phyloP scores from a whole-genome alignment of 73 alveolate genomes.

The Paramecium bursaria region DNA sequence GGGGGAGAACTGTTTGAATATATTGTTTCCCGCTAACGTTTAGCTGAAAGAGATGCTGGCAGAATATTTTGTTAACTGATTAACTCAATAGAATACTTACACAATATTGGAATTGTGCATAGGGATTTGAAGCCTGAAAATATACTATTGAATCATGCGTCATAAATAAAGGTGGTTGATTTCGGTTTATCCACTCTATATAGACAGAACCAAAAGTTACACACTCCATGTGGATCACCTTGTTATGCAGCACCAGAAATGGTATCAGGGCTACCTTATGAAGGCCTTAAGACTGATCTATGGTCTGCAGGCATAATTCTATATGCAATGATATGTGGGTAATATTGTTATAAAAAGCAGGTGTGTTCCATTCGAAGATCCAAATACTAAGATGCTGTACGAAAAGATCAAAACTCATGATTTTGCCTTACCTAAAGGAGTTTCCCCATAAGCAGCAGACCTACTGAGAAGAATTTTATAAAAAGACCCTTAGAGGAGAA shows the following conservation, averaged over 20 bases:
- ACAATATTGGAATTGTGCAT: constrained; percentile 84
- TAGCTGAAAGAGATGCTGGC: constrained; percentile 86
- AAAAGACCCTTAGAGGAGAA: constrained; percentile 55
- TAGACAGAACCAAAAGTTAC: constrained; percentile 42
- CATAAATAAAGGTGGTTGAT: constrained; percentile 78
- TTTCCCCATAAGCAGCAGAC: constrained; percentile 61
- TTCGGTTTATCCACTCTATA: constrained; percentile 72
- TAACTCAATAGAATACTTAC: constrained; percentile 88
- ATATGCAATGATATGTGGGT: constrained; percentile 79
- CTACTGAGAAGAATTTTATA: constrained; percentile 42
- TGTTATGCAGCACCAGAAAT: constrained; percentile 83
- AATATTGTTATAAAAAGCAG: background rate
- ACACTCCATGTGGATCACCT: constrained; percentile 80
- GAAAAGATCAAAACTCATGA: constrained; percentile 65
- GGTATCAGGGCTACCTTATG: constrained; percentile 73
- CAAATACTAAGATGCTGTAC: constrained; percentile 60
- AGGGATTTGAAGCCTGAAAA: constrained; percentile 93
- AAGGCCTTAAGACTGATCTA: constrained; percentile 72
- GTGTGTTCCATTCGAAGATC: constrained; percentile 77
- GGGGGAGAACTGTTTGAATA: constrained; percentile 80
- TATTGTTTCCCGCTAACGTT: constrained; percentile 54
- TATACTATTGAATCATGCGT: constrained; percentile 74
- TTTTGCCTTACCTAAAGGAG: constrained; percentile 28
- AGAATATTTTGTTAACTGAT: constrained; percentile 84
- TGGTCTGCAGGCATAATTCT: constrained; percentile 77